A percentile compares a stretch with the other conserved stretches of the same genome.
Conservation (phyloP, 2,329 filamentous ascomycete genomes). For the Nothophoma quercina region DNA sequence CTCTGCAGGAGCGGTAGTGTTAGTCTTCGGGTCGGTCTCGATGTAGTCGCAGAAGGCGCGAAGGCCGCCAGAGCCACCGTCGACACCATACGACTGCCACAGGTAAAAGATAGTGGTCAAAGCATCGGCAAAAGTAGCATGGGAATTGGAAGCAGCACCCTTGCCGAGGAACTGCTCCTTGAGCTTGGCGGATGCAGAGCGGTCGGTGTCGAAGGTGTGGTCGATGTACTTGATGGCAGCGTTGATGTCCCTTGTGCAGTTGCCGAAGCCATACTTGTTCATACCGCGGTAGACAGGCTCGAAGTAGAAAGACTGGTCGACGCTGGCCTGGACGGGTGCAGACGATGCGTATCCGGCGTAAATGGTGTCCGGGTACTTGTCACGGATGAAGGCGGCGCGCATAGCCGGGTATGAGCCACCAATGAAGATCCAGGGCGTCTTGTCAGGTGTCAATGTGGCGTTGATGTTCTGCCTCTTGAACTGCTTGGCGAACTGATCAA, state of each 20-base stretch:
- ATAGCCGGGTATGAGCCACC: constrained; percentile 50
- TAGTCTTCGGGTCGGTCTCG: constrained; percentile 52
- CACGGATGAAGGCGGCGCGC: constrained; percentile 50
- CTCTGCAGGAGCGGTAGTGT: constrained; percentile 46
- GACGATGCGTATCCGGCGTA: constrained; percentile 48
- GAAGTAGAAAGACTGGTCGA: constrained; percentile 61
- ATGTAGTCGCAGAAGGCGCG: constrained; percentile 57
- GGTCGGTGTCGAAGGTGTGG: constrained; percentile 48
- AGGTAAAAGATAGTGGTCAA: constrained; percentile 51
- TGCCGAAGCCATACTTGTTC: constrained; percentile 51
- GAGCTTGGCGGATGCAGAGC: constrained; percentile 48
- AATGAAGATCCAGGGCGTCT: constrained; percentile 50
- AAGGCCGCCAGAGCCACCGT: constrained; percentile 45
- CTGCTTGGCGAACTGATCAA: constrained; percentile 50
- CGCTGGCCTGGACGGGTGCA: constrained; percentile 54
- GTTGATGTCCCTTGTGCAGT: constrained; percentile 60
- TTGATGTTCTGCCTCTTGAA: constrained; percentile 49
- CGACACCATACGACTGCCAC: constrained; percentile 56
- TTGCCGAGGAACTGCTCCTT: constrained; percentile 59
- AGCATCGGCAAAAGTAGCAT: constrained; percentile 57
- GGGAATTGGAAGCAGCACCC: constrained; percentile 55
- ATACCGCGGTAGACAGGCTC: constrained; percentile 59
- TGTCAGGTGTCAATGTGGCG: constrained; percentile 43
- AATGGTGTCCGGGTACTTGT: constrained; percentile 50
- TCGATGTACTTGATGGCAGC: constrained; percentile 61